Conservation (phyloP, 805 yeast genomes). For the Lipomyces yamanashiensis region DNA sequence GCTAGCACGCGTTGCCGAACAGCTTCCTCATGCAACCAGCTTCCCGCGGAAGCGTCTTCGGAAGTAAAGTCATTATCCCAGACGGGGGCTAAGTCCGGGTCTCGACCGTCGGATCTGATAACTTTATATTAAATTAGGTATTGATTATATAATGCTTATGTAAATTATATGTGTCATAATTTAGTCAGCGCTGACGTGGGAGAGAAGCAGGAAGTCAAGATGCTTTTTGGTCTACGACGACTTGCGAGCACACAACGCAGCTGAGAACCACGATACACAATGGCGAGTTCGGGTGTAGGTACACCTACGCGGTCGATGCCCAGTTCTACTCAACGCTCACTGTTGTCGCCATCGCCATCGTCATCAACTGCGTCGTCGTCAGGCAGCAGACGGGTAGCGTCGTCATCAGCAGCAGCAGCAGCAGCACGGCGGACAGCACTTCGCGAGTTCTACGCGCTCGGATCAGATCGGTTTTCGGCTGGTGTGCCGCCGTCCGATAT, state of each 20-base stretch:
- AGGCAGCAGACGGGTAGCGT: slow-evolving; percentile 3
- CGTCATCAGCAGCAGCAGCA: slow-evolving; percentile 27
- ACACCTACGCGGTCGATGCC: neutral
- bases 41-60: neutral
- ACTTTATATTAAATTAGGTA: neutral
- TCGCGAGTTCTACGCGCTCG: slow-evolving; percentile 38
- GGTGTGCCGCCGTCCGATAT: slow-evolving; percentile 33
- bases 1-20: no score
- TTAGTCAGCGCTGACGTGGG: neutral
- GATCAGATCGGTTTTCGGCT: slow-evolving; percentile 29
- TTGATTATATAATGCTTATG: neutral
- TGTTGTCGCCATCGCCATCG: neutral
- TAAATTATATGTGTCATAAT: neutral
- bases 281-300: neutral
- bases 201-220: neutral
- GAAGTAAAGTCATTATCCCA: neutral
- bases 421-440: slow-evolving; percentile 39
- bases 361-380: neutral
- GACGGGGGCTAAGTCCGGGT: neutral
- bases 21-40: neutral
- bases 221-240: neutral
- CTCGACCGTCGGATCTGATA: slow-evolving; percentile 10
- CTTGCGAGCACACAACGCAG: neutral
- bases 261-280: neutral
- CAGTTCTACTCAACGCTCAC: no score